Evolutionary conservation across 2,329 filamentous ascomycete genomes (phyloP).

Genomic region (Alternaria atra): DNA sequence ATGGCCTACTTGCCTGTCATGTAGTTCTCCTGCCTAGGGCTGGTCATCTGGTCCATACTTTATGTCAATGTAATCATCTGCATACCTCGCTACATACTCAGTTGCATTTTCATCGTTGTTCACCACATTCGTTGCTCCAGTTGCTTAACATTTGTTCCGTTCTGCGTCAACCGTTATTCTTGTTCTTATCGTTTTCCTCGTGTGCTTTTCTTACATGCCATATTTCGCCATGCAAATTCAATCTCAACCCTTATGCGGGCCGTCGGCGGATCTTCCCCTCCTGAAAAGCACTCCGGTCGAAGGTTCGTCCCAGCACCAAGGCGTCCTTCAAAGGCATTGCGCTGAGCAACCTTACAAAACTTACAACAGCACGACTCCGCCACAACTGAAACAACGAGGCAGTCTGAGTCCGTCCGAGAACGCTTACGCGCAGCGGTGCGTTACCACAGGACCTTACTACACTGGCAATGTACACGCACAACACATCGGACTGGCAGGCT

Average conservation of each 20-base stretch:
- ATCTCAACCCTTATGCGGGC: conserved; percentile 49
- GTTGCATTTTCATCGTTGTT: conserved; percentile 44
- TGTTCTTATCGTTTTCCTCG: conserved; percentile 46
- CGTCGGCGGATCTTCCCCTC: conserved; percentile 55
- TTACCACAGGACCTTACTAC: conserved; percentile 34
- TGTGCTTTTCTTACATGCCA: conserved; percentile 33
- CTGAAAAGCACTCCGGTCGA: conserved; percentile 38
- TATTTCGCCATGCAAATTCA: conserved; percentile 44
- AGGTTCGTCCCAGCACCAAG: conserved; percentile 25
- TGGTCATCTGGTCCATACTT: conserved; percentile 33
- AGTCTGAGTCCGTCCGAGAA: conserved; percentile 42
- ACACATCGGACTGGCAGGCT: conserved; percentile 29
- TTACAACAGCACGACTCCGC: conserved; percentile 20
- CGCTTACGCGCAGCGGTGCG: conserved; percentile 28
- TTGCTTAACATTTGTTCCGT: conserved; percentile 54
- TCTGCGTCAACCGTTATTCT: conserved; percentile 49
- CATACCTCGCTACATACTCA: conserved; percentile 37
- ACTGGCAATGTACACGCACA: conserved; percentile 36
- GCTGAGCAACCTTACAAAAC: conserved; percentile 52
- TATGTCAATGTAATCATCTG: conserved; percentile 45
- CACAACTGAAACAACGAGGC: conserved; percentile 42
- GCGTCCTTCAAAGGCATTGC: conserved; percentile 55
- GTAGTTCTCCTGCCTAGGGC: conserved; percentile 37
- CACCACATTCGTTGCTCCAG: conserved; percentile 54
- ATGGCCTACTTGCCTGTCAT: conserved; percentile 32